Conservation (phyloP, 805 yeast species). For the Dipodascus albidus region DNA sequence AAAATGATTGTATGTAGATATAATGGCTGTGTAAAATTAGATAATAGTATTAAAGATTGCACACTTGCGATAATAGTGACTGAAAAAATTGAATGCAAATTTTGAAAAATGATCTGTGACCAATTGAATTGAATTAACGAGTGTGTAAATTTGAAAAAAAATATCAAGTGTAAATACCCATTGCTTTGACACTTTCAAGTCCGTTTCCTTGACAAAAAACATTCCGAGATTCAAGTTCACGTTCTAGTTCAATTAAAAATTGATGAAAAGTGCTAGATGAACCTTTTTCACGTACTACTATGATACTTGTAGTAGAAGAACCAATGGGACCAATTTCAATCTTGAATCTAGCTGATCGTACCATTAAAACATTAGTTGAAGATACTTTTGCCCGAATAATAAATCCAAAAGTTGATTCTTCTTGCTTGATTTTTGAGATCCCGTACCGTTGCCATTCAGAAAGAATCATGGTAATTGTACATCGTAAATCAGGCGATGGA, state of each 20-base stretch:
- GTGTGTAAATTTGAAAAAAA: not conserved
- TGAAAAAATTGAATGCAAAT: too few species aligned
- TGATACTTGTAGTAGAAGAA: not conserved
- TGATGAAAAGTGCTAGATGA: not conserved
- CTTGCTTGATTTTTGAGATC: constrained; percentile 20
- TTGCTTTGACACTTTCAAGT: not conserved
- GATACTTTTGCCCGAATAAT: constrained; percentile 23
- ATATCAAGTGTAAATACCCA: not conserved
- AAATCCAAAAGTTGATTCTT: constrained; percentile 13
- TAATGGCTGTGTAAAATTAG: too few species aligned
- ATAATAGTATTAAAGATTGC: too few species aligned
- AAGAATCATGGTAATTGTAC: constrained; percentile 21
- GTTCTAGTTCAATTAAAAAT: not conserved
- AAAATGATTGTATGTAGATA: too few species aligned
- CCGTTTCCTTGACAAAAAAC: not conserved
- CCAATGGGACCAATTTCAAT: constrained; percentile 13
- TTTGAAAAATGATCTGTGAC: too few species aligned
- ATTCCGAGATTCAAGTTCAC: not conserved
- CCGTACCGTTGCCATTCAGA: constrained; percentile 29
- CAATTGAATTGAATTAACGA: not conserved
- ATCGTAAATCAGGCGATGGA: constrained; percentile 19
- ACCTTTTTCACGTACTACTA: not conserved
- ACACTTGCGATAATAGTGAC: too few species aligned
- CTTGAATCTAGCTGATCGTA: constrained; percentile 23
- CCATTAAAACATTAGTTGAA: constrained; percentile 24